Evolutionary conservation across 106 monocot species (phyloP), one percentile per base, ranked within the genome.

Genomic region (Acanthochlamys bracteata): DNA sequence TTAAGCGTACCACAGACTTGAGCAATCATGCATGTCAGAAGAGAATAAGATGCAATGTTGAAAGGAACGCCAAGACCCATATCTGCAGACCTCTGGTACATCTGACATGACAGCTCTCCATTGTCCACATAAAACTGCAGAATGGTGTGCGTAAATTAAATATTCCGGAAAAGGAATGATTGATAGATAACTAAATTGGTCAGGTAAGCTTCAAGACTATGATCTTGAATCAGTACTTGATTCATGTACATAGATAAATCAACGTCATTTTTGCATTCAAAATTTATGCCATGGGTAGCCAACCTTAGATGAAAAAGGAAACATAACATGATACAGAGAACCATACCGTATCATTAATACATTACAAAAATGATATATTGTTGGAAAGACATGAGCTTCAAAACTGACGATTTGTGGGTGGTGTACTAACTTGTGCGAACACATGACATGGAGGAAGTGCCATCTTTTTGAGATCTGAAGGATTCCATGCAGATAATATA

Each of bases 361-460:
- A 59, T 9, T 49, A 49, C 2, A 3, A 49, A 49, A 49, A 49
- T 14, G 15, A 49, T 49, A 49, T 49, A 59, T 16, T 59, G 17
- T 11, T 40, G n/a, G 14, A 20, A 33, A 53, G 17, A 16, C n/a
- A 49, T 17, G 15, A 49, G 52, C 17, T 25, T 63, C 3, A 45
- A 55, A 15, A 66, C 26, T 42, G 0, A 33, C 11, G 3, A 64
- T 19, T 26, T 10, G 26, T 42, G 43, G 13, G 13, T 13, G 10
- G 7, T 49, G 17, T 52, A 57, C 79, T 73, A 71, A 92, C 98
- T 73, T 99, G 98, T 52, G 88, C 83, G 73, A 99, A 92, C 85
- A 99, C 89, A 69, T 99, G 98, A 79, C 98, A 99, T 52, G 98
- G 98, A 56, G 89, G 98, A 62, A 89, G 88, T 61, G 98, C 92